phyloP scores from a whole-genome alignment of 2,329 filamentous ascomycete species.

The Seiridium unicorne region DNA sequence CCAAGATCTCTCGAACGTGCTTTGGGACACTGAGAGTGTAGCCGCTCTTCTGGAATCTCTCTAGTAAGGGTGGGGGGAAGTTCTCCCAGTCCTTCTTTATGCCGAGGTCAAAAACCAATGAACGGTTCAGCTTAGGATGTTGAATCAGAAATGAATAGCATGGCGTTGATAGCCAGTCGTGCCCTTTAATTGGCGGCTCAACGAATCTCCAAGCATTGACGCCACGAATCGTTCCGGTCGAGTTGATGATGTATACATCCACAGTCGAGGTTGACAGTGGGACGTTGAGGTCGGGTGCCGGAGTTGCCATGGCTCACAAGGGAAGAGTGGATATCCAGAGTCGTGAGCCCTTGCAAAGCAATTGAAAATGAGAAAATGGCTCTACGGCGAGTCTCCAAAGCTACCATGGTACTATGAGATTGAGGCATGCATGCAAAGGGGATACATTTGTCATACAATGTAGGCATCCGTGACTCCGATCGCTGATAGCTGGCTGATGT shows the following conservation, averaged over 20 bases:
- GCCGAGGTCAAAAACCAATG: slow-evolving; percentile 14
- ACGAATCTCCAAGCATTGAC: slow-evolving; percentile 19
- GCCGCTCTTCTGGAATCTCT: slow-evolving; percentile 2
- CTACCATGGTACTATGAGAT: too few relatives aligned
- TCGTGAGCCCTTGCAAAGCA: neutral
- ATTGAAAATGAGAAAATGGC: too few relatives aligned
- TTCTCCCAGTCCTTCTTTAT: slow-evolving; percentile 12
- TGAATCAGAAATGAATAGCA: slow-evolving; percentile 21
- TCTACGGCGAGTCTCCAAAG: too few relatives aligned
- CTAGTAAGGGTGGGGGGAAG: slow-evolving; percentile 6
- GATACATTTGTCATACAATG: too few relatives aligned
- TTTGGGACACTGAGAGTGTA: slow-evolving; percentile 12
- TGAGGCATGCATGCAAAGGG: too few relatives aligned
- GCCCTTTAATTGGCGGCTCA: slow-evolving; percentile 24
- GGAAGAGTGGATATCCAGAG: neutral
- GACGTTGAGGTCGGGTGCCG: slow-evolving; percentile 27
- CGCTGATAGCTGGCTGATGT: too few relatives aligned
- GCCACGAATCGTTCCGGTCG: slow-evolving; percentile 20
- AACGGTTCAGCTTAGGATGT: slow-evolving; percentile 19
- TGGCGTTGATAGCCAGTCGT: slow-evolving; percentile 24
- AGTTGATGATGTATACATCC: slow-evolving; percentile 31
- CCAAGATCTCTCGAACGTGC: slow-evolving; percentile 20
- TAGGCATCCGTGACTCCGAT: too few relatives aligned
- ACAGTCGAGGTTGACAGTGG: slow-evolving; percentile 28
- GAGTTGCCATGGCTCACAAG: slow-evolving; percentile 14